These are phyloP conservation scores for Peronosclerospora sorghi DNA, from an alignment of 352 stramenopile species.

Conservation along the genomic window DNA sequence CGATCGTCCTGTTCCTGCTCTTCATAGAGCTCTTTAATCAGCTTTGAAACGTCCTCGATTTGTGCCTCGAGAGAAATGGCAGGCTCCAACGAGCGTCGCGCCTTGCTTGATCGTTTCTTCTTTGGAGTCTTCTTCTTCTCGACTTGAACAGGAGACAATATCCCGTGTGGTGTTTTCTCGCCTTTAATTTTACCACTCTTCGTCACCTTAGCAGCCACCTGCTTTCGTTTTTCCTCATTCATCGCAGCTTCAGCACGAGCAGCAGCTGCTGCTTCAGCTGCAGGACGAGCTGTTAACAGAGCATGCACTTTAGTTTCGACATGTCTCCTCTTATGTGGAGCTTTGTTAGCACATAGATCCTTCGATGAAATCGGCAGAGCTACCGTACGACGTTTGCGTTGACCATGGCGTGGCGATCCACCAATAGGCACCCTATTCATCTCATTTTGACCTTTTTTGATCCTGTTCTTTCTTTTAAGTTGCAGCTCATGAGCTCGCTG, in stretches of 20 bases:
- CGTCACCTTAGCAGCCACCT: not conserved
- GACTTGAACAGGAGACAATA: constrained; percentile 47
- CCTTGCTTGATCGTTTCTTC: constrained; percentile 31
- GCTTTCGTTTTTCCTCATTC: constrained; percentile 5
- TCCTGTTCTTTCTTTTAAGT: not conserved
- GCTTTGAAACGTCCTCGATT: constrained; percentile 25
- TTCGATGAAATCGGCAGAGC: constrained; percentile 11
- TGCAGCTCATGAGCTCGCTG: constrained; percentile 6
- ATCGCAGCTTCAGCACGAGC: constrained; percentile 7
- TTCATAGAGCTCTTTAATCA: constrained; percentile 51
- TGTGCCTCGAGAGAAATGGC: constrained; percentile 24
- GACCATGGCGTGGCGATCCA: constrained; percentile 7
- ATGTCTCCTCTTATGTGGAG: constrained; percentile 5
- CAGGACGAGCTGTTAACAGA: constrained; percentile 7
- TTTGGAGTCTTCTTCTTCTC: constrained; percentile 37
- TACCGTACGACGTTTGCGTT: constrained; percentile 18
- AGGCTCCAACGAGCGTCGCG: constrained; percentile 32
- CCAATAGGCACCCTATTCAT: not conserved
- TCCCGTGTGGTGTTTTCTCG: constrained; percentile 2
- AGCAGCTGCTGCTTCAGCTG: constrained; percentile 8
- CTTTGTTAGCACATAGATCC: not conserved
- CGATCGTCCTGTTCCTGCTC: constrained; percentile 73
- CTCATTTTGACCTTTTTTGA: not conserved
- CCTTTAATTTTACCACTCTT: constrained; percentile 1
- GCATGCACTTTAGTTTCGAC: constrained; percentile 4